Base-by-base conservation (phyloP, 2,329 filamentous ascomycete species). In the Keithomyces neogunnii region DNA sequence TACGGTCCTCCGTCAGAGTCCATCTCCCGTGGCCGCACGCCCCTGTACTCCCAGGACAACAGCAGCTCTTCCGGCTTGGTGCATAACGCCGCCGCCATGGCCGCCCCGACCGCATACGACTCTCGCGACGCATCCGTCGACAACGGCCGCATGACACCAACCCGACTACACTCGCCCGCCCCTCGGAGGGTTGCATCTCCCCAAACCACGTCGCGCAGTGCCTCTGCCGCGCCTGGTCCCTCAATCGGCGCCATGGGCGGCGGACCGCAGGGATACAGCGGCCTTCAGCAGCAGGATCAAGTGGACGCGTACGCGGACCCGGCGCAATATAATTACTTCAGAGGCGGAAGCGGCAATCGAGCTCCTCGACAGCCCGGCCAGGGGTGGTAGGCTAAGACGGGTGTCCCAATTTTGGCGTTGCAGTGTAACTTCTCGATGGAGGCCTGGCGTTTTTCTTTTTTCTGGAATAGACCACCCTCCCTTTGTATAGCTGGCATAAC, bases 261-360 rank as follows among this genome's bases (percentile, higher is more conserved):
- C 49, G 80, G 80, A 2, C 77, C 79, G 1, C 69, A 73, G 48
- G 81, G 81, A 0, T 85, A 85, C 61, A 81, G 78, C 11, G 75
- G 75, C 30, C 63, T 85, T 50, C 75, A 80, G 0, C 80, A 84
- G 60, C 64, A 68, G 40, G 79, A 82, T 51, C 66, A 69, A 7
- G 65, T 71, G 45, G 62, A 68, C 28, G 51, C 60, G 4, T 49
- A 53, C n/a, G 49, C 6, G 60, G 75, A 78, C 42, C 75, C 77
- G 7, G 64, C 70, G 57, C 70, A 73, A 53, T 82, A 81, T 56
- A 78, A 82, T 61, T 82, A 82, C 57, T 82, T 81, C 63, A 71
- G 79, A 31, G 68, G 71, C 3, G 67, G 63, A 26, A 57, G 40
- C 31, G 30, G 57, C 57, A 51, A 48, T 60, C 48, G 51, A 59